Percentiles rank a stretch among this genome's conserved stretches.
These are phyloP conservation scores for Rhododendron ovatum DNA, from an alignment of 148 eudicot genomes.

Conservation along the genomic window DNA sequence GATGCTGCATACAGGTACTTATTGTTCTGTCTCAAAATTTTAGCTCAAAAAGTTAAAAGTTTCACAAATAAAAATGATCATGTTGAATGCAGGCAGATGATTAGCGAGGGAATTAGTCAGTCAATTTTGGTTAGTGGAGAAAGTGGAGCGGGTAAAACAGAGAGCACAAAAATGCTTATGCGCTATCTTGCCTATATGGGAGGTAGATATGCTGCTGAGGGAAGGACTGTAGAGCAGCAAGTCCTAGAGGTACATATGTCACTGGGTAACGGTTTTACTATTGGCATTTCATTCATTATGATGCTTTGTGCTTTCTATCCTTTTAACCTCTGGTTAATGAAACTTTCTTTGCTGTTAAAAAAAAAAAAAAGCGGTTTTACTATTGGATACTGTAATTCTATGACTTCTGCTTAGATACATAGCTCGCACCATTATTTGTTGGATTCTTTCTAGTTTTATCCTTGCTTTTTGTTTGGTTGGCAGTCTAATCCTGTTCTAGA, in stretches of 20 bases:
- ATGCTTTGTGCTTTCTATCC: too few relatives aligned
- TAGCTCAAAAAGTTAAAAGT: background rate
- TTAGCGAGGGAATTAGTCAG: conserved; percentile 61
- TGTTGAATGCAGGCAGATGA: conserved; percentile 51
- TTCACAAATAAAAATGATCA: background rate
- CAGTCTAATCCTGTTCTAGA: conserved; percentile 80
- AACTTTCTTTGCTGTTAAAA: too few relatives aligned
- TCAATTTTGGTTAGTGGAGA: conserved; percentile 76
- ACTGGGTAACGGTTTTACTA: background rate
- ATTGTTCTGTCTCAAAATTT: conserved; percentile 8
- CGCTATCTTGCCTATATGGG: conserved; percentile 75
- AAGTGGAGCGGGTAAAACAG: conserved; percentile 87
- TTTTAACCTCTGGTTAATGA: too few relatives aligned
- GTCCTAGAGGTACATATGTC: conserved; percentile 48
- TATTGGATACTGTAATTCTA: conserved; percentile 7
- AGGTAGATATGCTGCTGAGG: conserved; percentile 50
- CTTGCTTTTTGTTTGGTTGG: conserved; percentile 15
- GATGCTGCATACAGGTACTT: conserved; percentile 85
- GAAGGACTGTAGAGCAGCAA: conserved; percentile 63
- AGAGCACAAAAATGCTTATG: conserved; percentile 73
- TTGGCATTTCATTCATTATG: background rate
- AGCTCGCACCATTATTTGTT: background rate
- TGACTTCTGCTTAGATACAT: background rate
- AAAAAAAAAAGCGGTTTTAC: background rate
- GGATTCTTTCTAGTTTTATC: background rate